Base-by-base conservation (phyloP, 306 rosid species). In the Prunus armeniaca region DNA sequence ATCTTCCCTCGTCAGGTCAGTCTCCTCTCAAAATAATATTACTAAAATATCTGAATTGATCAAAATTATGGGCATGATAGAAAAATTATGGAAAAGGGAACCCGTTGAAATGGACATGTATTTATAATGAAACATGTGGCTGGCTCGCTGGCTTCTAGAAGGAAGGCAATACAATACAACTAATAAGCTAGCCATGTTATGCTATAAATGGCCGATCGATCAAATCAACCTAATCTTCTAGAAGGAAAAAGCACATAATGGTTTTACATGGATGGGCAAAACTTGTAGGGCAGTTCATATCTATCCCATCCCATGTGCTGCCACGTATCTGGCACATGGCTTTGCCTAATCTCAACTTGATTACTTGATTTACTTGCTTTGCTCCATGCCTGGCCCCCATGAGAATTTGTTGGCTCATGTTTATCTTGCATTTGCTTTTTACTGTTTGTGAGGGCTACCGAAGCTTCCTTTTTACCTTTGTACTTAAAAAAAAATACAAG, bases 141-240 rank as follows among this genome's bases (percentile, higher is more conserved):
- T 38, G 57, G 12, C 79, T 62, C 55, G 50, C 38, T 52, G 57
- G 12, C 79, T 66, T 76, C 79, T 66, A 66, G 79, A 76, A 76
- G 66, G 14, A 22, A 22, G 14, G n/a, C 34, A 5, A 10, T 13
- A 41, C 79, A 66, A 54, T 13, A 41, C 79, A 66, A 54, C 57
- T 66, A 52, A 20, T 66, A 52, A 20, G 19, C 25, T 6, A 38
- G 9, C 9, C 43, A 11, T 19, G 17, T 34, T 9, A 1, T 56
- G 77, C 77, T 60, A 72, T 38, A 15, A 61, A 62, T 19, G 73
- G 66, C 62, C 0, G 24, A 20, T 10, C 4, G 28, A 20, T 10
- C 11, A 27, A 57, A 56, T 24, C n/a, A 14, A 41, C 28, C 65
- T 46, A 45, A 51, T 41, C 77, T 63, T 76, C 80, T 28, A 69